These are phyloP conservation scores for Penicillium canescens DNA, from an alignment of 495 filamentous ascomycete species.

Conservation along the genomic window DNA sequence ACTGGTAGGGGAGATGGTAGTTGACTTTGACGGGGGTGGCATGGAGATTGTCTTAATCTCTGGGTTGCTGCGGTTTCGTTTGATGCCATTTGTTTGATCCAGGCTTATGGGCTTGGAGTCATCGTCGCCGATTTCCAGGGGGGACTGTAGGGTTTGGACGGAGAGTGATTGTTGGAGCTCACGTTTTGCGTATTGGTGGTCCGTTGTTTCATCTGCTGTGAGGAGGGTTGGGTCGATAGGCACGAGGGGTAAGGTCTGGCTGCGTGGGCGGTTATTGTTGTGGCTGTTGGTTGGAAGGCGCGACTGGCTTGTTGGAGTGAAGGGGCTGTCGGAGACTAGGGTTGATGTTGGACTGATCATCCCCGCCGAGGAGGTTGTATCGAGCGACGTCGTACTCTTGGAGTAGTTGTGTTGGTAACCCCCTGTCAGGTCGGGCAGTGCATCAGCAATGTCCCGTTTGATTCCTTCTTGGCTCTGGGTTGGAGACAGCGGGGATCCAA, in stretches of 20 bases:
- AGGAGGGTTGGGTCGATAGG: constrained; percentile 69
- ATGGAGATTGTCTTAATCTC: constrained; percentile 48
- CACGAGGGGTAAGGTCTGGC: constrained; percentile 85
- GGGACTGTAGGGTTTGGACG: constrained; percentile 69
- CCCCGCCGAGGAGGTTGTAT: constrained; percentile 63
- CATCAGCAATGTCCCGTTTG: constrained; percentile 51
- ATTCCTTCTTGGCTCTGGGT: constrained; percentile 68
- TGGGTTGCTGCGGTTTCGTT: constrained; percentile 46
- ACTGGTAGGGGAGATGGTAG: constrained; percentile 38
- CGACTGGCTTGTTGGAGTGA: constrained; percentile 65
- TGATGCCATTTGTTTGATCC: constrained; percentile 35
- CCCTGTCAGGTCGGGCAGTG: constrained; percentile 49
- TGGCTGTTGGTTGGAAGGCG: constrained; percentile 55
- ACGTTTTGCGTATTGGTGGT: constrained; percentile 67
- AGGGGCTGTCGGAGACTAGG: constrained; percentile 74
- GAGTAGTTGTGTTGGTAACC: constrained; percentile 59
- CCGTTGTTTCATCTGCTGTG: constrained; percentile 59
- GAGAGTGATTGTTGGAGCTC: constrained; percentile 51
- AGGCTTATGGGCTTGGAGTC: constrained; percentile 18
- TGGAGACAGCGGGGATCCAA: constrained; percentile 65
- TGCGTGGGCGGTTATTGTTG: constrained; percentile 72
- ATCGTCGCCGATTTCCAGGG: constrained; percentile 55
- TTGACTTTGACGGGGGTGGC: constrained; percentile 46
- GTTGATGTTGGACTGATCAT: constrained; percentile 85
- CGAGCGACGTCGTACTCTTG: constrained; percentile 58